A percentile compares a stretch with the other conserved stretches of the same genome.
Conservation (phyloP, 2,329 filamentous ascomycete species). For the Apiospora malaysiana region DNA sequence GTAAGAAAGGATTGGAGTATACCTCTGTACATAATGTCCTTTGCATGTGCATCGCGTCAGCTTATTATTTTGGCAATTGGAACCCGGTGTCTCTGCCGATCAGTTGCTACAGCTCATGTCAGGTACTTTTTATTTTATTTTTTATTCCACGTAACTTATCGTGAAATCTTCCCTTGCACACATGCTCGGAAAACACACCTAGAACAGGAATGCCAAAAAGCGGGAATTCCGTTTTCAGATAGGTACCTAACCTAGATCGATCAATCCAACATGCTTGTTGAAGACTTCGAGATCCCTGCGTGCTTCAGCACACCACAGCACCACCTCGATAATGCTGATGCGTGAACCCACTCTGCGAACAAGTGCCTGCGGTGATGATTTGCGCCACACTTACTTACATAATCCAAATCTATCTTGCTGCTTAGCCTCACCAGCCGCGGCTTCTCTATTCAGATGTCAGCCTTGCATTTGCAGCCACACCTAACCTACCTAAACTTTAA, state of each 20-base stretch:
- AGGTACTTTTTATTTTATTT: neutral
- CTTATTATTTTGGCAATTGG: too few species aligned
- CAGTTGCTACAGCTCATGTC: neutral
- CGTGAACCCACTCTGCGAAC: neutral
- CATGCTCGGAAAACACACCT: neutral
- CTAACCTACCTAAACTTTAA: neutral
- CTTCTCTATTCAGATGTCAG: neutral
- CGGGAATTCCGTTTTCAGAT: neutral
- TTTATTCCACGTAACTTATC: neutral
- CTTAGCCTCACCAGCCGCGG: neutral
- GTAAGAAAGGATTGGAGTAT: too few species aligned
- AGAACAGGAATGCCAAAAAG: constrained; percentile 2
- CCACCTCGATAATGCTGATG: neutral
- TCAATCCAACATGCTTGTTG: neutral
- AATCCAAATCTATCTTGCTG: neutral
- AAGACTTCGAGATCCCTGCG: neutral
- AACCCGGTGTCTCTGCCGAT: too few species aligned
- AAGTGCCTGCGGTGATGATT: too few species aligned
- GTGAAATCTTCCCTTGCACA: neutral
- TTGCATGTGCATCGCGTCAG: too few species aligned
- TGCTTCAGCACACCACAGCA: neutral
- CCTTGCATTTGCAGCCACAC: constrained; percentile 12
- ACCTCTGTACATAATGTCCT: too few species aligned
- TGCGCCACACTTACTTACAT: constrained; percentile 10
- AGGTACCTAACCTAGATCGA: neutral